Conservation (phyloP, 441 rosid species). For the Eutrema salsugineum region DNA sequence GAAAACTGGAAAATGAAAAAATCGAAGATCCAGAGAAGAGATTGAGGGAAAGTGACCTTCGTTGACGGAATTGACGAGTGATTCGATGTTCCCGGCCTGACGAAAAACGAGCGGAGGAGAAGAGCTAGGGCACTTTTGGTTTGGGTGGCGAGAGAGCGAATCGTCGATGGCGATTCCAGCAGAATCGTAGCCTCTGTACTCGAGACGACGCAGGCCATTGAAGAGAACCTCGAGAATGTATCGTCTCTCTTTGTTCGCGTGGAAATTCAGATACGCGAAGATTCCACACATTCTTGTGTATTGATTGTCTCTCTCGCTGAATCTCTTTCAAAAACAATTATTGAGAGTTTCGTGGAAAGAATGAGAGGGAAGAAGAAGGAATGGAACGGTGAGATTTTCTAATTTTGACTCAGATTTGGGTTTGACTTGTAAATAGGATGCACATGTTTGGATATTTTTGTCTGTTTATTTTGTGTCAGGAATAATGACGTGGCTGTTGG, state of each 20-base stretch:
- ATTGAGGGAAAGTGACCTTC: slow-evolving; percentile 43
- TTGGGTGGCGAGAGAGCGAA: slow-evolving; percentile 29
- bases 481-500: neutral
- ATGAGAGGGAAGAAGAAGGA: slow-evolving; percentile 27
- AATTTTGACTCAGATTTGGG: slow-evolving; percentile 23
- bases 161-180: slow-evolving; percentile 83
- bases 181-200: slow-evolving; percentile 95
- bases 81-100: slow-evolving; percentile 91
- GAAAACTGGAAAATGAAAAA: neutral
- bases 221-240: slow-evolving; percentile 82
- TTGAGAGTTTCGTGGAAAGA: neutral
- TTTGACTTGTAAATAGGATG: neutral
- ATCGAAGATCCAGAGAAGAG: slow-evolving; percentile 9
- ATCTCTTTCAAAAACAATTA: neutral
- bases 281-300: slow-evolving; percentile 67
- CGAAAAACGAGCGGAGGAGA: slow-evolving; percentile 72
- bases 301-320: neutral
- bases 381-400: neutral
- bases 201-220: slow-evolving; percentile 94
- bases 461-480: slow-evolving; percentile 24
- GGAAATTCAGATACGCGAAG: slow-evolving; percentile 85
- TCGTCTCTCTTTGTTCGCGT: slow-evolving; percentile 65
- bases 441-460: neutral
- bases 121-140: neutral
- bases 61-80: slow-evolving; percentile 89